A percentile compares a stretch with the other conserved stretches of the same genome.
phyloP scores from a whole-genome alignment of 257 asterid genomes.

The Nicotiana knightiana region DNA sequence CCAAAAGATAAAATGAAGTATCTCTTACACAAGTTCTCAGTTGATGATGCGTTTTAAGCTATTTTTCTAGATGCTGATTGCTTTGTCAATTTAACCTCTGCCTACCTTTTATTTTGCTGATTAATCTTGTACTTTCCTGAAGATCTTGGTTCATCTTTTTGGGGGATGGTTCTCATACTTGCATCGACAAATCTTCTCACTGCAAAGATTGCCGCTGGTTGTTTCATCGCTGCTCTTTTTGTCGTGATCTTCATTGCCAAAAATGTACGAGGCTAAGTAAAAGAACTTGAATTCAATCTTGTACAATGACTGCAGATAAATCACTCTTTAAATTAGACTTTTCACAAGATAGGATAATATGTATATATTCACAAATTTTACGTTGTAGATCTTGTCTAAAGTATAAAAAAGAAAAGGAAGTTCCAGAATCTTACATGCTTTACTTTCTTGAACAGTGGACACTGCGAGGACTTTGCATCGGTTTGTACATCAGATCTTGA shows the following conservation, averaged over 20 bases:
- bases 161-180: slow-evolving; percentile 95
- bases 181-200: slow-evolving; percentile 88
- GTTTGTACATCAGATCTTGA: slow-evolving; percentile 38
- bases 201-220: slow-evolving; percentile 86
- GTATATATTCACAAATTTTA: background rate
- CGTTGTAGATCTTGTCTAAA: background rate
- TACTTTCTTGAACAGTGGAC: slow-evolving; percentile 68
- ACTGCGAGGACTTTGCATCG: slow-evolving; percentile 87
- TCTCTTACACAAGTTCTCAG: background rate
- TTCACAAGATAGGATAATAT: background rate
- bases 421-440: slow-evolving; percentile 6
- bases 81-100: background rate
- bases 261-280: slow-evolving; percentile 48
- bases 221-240: slow-evolving; percentile 72
- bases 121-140: slow-evolving; percentile 7
- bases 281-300: background rate
- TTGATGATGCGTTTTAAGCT: background rate
- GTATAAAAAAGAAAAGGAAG: background rate
- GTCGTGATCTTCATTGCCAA: slow-evolving; percentile 84
- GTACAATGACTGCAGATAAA: background rate
- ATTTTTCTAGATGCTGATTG: background rate
- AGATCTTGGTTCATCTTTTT: slow-evolving; percentile 97
- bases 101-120: background rate
- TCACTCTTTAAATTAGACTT: background rate
- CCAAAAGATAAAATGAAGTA: background rate